Percentiles rank a stretch among this genome's conserved stretches.
These are phyloP conservation scores for Nicotiana rustica DNA, from an alignment of 305 asterid species.

Conservation along the genomic window DNA sequence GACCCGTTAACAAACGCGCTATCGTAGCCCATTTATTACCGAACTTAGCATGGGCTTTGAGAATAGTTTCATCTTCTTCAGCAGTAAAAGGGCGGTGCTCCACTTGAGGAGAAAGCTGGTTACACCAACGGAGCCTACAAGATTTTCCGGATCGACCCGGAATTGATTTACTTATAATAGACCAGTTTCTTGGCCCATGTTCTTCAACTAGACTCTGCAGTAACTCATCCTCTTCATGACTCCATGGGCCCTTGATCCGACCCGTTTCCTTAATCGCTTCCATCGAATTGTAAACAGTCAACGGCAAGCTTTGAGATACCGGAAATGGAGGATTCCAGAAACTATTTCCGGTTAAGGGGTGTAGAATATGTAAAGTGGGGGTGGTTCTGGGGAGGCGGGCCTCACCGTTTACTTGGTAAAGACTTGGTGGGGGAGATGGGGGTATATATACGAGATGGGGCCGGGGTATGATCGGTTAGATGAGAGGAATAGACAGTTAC, in stretches of 20 bases:
- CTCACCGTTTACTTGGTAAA: not conserved
- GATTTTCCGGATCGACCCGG: constrained; percentile 54
- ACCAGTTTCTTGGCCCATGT: constrained; percentile 55
- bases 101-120: constrained; percentile 58
- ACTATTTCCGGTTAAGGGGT: not conserved
- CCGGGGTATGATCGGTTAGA: not conserved
- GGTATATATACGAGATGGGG: not conserved
- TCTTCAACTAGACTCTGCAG: constrained; percentile 44
- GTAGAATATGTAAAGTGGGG: too few relatives aligned
- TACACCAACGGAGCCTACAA: constrained; percentile 61
- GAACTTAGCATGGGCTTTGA: constrained; percentile 50
- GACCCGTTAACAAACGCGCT: constrained; percentile 49
- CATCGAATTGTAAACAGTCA: not conserved
- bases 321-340: not conserved
- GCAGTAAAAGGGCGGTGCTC: constrained; percentile 55
- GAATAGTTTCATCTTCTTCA: constrained; percentile 50
- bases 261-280: constrained; percentile 29
- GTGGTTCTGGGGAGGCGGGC: not conserved
- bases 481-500: not conserved
- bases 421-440: not conserved
- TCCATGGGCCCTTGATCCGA: constrained; percentile 60
- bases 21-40: constrained; percentile 61
- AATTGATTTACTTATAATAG: constrained; percentile 49
- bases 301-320: not conserved
- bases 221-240: constrained; percentile 51